Percentiles rank a stretch among this genome's conserved stretches.
Evolutionary conservation across 1,139 yeast genomes (phyloP).

Genomic region (Ogataea hybrid): DNA sequence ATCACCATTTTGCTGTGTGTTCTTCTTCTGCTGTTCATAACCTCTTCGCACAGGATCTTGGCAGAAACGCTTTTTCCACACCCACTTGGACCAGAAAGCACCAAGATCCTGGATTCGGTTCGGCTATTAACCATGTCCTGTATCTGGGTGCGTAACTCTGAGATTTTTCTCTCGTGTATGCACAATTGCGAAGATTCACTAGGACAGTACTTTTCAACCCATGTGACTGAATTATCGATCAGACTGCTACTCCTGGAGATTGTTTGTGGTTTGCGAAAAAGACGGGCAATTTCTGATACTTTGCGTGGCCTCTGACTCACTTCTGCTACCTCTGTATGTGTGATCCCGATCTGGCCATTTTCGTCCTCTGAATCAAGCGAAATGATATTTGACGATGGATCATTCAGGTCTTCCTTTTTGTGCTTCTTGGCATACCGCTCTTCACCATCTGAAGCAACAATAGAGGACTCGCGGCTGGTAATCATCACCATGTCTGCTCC

Average conservation of each 20-base stretch:
- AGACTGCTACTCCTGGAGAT: neutral
- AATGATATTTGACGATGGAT: neutral
- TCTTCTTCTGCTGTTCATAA: slow-evolving; percentile 28
- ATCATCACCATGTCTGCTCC: slow-evolving; percentile 1
- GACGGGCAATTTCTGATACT: slow-evolving; percentile 2
- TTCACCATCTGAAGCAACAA: slow-evolving; percentile 7
- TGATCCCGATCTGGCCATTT: neutral
- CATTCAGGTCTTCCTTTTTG: neutral
- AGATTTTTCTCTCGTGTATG: slow-evolving; percentile 50
- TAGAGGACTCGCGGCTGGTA: slow-evolving; percentile 11
- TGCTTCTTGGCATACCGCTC: neutral
- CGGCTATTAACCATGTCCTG: slow-evolving; percentile 34
- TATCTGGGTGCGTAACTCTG: slow-evolving; percentile 21
- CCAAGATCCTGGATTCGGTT: slow-evolving; percentile 43
- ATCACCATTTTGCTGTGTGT: neutral
- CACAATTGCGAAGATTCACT: slow-evolving; percentile 47
- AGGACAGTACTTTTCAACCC: slow-evolving; percentile 69
- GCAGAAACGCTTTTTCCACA: slow-evolving; percentile 73
- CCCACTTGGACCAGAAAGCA: slow-evolving; percentile 87
- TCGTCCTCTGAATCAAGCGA: neutral
- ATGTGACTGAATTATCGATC: slow-evolving; percentile 31
- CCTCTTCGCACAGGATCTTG: slow-evolving; percentile 51
- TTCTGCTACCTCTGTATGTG: neutral
- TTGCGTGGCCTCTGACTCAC: slow-evolving; percentile 3
- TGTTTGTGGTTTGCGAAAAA: neutral